Evolutionary conservation across 371 early-diverging fungal species (phyloP), one percentile per base, ranked within the genome.

Genomic region (Circinella umbellata): DNA sequence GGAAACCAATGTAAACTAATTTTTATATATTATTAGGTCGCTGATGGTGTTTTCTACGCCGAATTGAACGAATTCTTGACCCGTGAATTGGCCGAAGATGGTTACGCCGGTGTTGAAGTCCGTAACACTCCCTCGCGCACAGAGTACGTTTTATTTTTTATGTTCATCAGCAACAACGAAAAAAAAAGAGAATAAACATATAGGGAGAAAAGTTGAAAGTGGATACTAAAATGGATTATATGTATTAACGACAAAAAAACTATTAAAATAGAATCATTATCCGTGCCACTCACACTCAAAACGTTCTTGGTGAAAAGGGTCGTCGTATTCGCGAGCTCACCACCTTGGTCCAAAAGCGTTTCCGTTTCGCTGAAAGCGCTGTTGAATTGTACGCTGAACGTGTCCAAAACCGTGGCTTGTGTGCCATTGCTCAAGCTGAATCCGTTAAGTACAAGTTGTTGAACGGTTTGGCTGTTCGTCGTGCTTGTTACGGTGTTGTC

Each of bases 41-140:
- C 97, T 86, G 99, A 99, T 88, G 99, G 99, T 92, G 98, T 99
- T 66, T 98, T 99, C 93, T 97, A 95, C 90, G 98, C 99, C 82
- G 99, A 99, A 88, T 91, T 99, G 80, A 98, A 99, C 92, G 97
- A 97, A 88, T 97, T 97, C 91, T 93, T 99, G 87, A 93, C 94
- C 79, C 96, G 97, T 81, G 92, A 95, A 86, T 85, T 94, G 87
- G 91, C 91, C 70, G 92, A 91, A 73, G 94, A 95, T 78, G 94
- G 94, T 74, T 96, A 94, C 82, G 91, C 99, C 75, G 99, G 99
- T 80, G 96, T 99, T 78, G 99, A 99, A 89, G 96, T 99, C 84
- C 94, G 98, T 84, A 95, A 95, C 72, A 96, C 98, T 85, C 96
- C 98, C 68, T 94, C 95, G 76, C 98, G 98, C 76, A 98, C 99